Base-by-base conservation (phyloP, 2,329 filamentous ascomycete genomes). In the Talaromyces sp. region DNA sequence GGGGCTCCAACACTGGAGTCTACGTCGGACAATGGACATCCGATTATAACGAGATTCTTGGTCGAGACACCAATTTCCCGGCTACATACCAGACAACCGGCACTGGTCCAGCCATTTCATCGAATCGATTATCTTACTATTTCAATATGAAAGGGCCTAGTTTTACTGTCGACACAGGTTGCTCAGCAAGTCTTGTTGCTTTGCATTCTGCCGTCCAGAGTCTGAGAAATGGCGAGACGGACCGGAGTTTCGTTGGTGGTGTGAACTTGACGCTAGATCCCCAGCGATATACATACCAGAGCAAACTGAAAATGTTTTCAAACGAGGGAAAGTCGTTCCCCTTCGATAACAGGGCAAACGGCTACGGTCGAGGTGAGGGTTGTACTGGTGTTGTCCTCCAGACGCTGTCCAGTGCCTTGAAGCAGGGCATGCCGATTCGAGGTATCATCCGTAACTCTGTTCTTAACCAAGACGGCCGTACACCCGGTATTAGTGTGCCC, bases 301-400 rank as follows among this genome's bases (percentile, higher is more conserved):
- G 28, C 28, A 30, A 30, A 30, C 28, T 30, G 28, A 30, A 30
- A 30, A 30, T 30, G 28, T 30, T 30, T 30, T 30, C 28, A 5
- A 30, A 30, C 8, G 28, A 30, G 28, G 28, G 28, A 8, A 30
- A 30, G 28, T 30, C 28, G 3, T 30, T 30, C 28, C 28, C 28
- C 8, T 30, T 30, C 28, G 28, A 30, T 30, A 30, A 30, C 28
- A 30, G 28, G 28, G 28, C 28, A 8, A 30, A 30, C 8, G 82
- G 82, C 7, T 83, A 77, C 68, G 81, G 74, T 27, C 75, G 82
- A 1, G 81, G 80, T 10, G 84, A 86, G 58, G 82, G 82, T 2
- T 70, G 82, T 15, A 76, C 77, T 0, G 70, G 73, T 0, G 63
- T 86, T 0, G 69, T 85, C 0, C 62, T 87, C 0, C 85, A 86